Percentiles rank a stretch among this genome's conserved stretches.
phyloP scores from a whole-genome alignment of 768 basidiomycete species.

The Tricholomella constricta region DNA sequence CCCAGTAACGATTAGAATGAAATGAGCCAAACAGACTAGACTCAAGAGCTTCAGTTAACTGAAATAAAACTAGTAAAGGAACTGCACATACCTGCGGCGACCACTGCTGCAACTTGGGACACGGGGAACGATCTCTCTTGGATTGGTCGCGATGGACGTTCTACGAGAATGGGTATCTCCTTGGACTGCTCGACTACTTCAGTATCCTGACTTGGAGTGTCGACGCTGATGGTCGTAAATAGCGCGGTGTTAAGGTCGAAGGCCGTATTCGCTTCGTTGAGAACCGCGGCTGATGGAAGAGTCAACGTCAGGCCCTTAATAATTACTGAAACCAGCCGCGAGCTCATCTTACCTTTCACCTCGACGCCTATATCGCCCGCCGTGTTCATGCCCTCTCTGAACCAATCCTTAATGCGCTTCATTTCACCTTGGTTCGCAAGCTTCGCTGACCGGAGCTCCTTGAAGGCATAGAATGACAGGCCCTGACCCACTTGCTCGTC shows the following conservation, averaged over 20 bases:
- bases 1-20: conserved; percentile 45
- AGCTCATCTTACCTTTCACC: conserved; percentile 40
- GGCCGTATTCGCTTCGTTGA: conserved; percentile 50
- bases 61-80: background rate
- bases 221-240: conserved; percentile 38
- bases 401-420: conserved; percentile 76
- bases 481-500: conserved; percentile 55
- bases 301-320: background rate
- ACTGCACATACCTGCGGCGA: conserved; percentile 33
- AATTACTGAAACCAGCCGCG: background rate
- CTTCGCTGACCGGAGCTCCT: conserved; percentile 49
- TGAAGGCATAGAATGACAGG: conserved; percentile 69
- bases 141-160: background rate
- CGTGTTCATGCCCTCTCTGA: conserved; percentile 54
- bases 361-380: conserved; percentile 43
- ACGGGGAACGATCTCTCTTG: conserved; percentile 30
- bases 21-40: conserved; percentile 50
- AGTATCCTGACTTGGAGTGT: conserved; percentile 14
- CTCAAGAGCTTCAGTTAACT: conserved; percentile 4
- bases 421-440: conserved; percentile 57
- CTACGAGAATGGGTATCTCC: conserved; percentile 12
- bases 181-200: conserved; percentile 17
- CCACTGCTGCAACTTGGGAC: conserved; percentile 36
- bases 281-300: conserved; percentile 37
- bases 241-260: conserved; percentile 52